Evolutionary conservation across 768 basidiomycete genomes (phyloP).

Genomic region (Hygrophorus russula): DNA sequence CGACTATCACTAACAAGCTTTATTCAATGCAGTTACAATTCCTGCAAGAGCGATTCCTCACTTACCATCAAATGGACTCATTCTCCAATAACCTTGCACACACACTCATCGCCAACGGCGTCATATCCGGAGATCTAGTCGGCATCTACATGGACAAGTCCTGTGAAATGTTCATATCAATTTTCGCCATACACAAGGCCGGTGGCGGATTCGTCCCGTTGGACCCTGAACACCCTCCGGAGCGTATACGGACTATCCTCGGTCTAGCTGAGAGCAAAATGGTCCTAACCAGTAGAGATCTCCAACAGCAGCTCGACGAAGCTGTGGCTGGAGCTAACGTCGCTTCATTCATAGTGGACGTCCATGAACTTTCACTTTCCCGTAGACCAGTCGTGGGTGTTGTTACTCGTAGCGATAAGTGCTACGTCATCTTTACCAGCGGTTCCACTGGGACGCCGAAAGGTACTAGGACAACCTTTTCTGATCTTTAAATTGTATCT

Average conservation of each 20-base stretch:
- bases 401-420: neutral
- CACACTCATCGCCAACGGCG: neutral
- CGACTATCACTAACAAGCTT: neutral
- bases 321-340: neutral
- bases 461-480: neutral
- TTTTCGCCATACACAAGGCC: constrained; percentile 1
- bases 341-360: neutral
- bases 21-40: neutral
- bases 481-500: too few species aligned
- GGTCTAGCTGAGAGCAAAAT: neutral
- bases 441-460: constrained; percentile 3
- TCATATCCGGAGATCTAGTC: neutral
- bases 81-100: neutral
- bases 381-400: neutral
- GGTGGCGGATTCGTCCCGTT: neutral
- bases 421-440: constrained; percentile 1
- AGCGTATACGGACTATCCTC: neutral
- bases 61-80: constrained; percentile 2
- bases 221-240: neutral
- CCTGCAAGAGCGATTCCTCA: constrained; percentile 1
- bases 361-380: neutral
- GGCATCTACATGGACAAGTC: constrained; percentile 3
- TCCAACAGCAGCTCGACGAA: neutral
- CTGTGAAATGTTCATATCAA: neutral
- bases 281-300: neutral